Evolutionary conservation across 2,329 filamentous ascomycete species (phyloP).

Genomic region (Bipolaris zeicola): DNA sequence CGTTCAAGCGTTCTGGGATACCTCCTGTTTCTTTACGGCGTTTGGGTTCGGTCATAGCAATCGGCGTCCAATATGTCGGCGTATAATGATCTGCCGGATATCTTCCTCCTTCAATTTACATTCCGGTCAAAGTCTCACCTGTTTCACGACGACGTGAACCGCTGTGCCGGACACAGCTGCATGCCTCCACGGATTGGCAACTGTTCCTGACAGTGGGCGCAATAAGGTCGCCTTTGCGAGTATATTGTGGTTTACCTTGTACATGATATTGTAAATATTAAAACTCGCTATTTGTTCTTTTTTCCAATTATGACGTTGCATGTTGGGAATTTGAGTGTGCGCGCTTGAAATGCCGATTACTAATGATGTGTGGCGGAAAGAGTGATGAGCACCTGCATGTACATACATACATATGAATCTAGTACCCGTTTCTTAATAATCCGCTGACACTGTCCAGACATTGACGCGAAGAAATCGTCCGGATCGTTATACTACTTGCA

Average conservation of each 20-base stretch:
- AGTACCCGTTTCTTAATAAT: not conserved
- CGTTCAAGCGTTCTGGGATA: slow-evolving; percentile 44
- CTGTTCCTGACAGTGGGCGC: not conserved
- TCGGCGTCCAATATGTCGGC: slow-evolving; percentile 21
- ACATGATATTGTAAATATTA: slow-evolving; percentile 12
- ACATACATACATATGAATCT: not conserved
- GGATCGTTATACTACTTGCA: slow-evolving; percentile 20
- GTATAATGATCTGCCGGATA: slow-evolving; percentile 10
- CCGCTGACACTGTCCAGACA: slow-evolving; percentile 2
- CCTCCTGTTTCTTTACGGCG: slow-evolving; percentile 23
- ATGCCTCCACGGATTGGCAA: slow-evolving; percentile 9
- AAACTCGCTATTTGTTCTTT: slow-evolving; percentile 9
- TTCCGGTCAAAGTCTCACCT: slow-evolving; percentile 14
- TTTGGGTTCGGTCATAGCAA: slow-evolving; percentile 24
- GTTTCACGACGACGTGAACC: slow-evolving; percentile 37
- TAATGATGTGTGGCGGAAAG: slow-evolving; percentile 1
- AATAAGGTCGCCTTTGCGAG: not conserved
- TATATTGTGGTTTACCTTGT: not conserved
- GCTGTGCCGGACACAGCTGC: slow-evolving; percentile 2
- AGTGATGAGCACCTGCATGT: not conserved
- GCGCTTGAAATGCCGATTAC: slow-evolving; percentile 12
- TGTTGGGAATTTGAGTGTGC: slow-evolving; percentile 5
- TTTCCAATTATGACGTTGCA: not conserved
- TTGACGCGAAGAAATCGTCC: not conserved
- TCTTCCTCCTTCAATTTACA: slow-evolving; percentile 14